phyloP scores from a whole-genome alignment of 768 basidiomycete genomes.

The Mycena rosella region DNA sequence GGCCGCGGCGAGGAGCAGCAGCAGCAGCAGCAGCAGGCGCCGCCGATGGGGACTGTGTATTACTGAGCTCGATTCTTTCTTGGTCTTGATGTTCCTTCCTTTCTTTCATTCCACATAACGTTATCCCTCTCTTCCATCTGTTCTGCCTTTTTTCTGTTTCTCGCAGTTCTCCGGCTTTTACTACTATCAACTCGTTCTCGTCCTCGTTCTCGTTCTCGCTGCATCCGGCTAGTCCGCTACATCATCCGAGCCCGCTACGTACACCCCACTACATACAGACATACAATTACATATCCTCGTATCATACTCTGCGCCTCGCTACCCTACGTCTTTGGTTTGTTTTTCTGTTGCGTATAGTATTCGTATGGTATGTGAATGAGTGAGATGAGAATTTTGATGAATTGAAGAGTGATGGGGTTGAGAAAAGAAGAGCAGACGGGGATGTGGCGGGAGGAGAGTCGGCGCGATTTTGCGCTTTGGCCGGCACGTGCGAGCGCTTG shows the following conservation, averaged over 20 bases:
- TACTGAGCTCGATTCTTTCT: conserved; percentile 55
- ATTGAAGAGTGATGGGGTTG: too few relatives aligned
- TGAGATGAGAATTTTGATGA: too few relatives aligned
- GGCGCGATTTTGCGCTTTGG: too few relatives aligned
- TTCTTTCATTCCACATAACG: not conserved
- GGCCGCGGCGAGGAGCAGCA: conserved; percentile 39
- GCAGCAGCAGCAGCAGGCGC: conserved; percentile 54
- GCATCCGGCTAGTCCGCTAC: not conserved
- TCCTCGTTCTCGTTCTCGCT: not conserved
- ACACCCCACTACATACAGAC: not conserved
- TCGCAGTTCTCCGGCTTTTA: not conserved
- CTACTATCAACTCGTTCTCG: not conserved
- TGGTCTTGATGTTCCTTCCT: not conserved
- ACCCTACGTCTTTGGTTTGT: not conserved
- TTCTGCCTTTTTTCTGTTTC: not conserved
- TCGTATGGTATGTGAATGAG: too few relatives aligned
- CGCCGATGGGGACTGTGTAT: conserved; percentile 71
- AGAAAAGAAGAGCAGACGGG: too few relatives aligned
- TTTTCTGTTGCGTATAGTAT: not conserved
- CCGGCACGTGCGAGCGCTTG: too few relatives aligned
- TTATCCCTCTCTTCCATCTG: not conserved
- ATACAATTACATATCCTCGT: not conserved
- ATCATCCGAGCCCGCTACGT: not conserved
- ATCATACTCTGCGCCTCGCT: not conserved
- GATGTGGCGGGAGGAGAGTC: too few relatives aligned